A percentile compares a stretch with the other conserved stretches of the same genome.
These are phyloP conservation scores for Syncephalastrum contaminatum DNA, from an alignment of 371 early-diverging fungal species.

Conservation along the genomic window DNA sequence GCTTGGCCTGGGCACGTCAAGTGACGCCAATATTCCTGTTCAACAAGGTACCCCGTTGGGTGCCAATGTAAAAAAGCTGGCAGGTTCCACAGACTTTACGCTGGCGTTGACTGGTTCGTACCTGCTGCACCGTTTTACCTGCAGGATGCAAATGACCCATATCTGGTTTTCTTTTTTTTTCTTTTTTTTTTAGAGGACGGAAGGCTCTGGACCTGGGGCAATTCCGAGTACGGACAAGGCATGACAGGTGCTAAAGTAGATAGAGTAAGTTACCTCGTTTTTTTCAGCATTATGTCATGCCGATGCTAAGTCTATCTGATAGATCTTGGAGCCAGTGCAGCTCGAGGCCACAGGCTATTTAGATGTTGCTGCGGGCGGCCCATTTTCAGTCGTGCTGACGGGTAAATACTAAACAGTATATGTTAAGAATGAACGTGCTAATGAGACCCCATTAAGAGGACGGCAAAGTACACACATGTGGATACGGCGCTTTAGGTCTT, in stretches of 20 bases:
- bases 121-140: too few species aligned
- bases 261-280: conserved; percentile 41
- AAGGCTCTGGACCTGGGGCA: conserved; percentile 76
- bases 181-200: conserved; percentile 29
- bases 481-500: conserved; percentile 73
- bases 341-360: conserved; percentile 36
- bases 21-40: conserved; percentile 48
- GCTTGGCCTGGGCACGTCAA: conserved; percentile 61
- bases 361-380: conserved; percentile 74
- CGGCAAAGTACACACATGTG: conserved; percentile 67
- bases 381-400: conserved; percentile 65
- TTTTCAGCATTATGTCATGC: not conserved
- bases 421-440: too few species aligned
- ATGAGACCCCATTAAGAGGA: conserved; percentile 20
- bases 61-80: conserved; percentile 48
- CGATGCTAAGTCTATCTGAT: not conserved
- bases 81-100: conserved; percentile 73
- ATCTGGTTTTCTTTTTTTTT: not conserved
- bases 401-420: conserved; percentile 14
- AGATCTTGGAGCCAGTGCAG: conserved; percentile 63
- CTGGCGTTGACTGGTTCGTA: conserved; percentile 47
- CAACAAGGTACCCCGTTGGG: conserved; percentile 31
- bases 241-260: conserved; percentile 71
- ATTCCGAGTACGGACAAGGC: conserved; percentile 82
- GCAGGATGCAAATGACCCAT: not conserved